phyloP scores from a whole-genome alignment of 768 basidiomycete genomes.

The Pleurotus salmoneostramineus region DNA sequence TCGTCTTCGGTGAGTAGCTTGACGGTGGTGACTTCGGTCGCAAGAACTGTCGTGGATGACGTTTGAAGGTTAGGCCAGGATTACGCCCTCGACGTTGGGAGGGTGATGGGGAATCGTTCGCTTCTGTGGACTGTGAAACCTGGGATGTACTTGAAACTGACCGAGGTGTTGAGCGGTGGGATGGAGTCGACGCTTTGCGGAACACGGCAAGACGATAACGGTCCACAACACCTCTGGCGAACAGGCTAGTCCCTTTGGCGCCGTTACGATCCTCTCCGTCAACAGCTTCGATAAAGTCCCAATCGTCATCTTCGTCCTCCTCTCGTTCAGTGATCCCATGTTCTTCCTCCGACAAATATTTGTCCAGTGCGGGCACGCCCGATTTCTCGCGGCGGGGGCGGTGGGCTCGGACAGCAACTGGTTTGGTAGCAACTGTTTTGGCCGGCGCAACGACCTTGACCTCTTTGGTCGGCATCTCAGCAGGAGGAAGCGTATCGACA shows the following conservation, averaged over 20 bases:
- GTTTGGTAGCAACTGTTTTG: constrained; percentile 16
- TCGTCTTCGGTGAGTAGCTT: constrained; percentile 37
- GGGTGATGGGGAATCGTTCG: constrained; percentile 41
- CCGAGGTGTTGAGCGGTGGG: constrained; percentile 38
- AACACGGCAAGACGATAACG: constrained; percentile 83
- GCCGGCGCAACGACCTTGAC: constrained; percentile 19
- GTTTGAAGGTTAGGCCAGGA: constrained; percentile 67
- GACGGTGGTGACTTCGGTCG: constrained; percentile 63
- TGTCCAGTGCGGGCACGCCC: constrained; percentile 77
- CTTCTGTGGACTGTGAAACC: constrained; percentile 42
- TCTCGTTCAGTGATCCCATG: constrained; percentile 40
- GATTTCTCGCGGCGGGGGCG: constrained; percentile 74
- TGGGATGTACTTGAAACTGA: constrained; percentile 59
- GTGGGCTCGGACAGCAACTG: constrained; percentile 19
- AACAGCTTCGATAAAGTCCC: constrained; percentile 84
- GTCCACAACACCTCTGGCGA: constrained; percentile 90
- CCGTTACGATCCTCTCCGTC: constrained; percentile 86
- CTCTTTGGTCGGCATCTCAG: constrained; percentile 25
- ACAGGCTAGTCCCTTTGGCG: constrained; percentile 73
- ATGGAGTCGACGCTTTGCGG: constrained; percentile 73
- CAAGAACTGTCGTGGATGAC: constrained; percentile 69
- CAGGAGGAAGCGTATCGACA: constrained; percentile 10
- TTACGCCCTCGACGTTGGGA: constrained; percentile 68
- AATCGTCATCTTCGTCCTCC: constrained; percentile 78
- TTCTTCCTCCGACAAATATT: constrained; percentile 58